phyloP scores from a whole-genome alignment of 164 flowering plant genomes.

The Akebia trifoliata region DNA sequence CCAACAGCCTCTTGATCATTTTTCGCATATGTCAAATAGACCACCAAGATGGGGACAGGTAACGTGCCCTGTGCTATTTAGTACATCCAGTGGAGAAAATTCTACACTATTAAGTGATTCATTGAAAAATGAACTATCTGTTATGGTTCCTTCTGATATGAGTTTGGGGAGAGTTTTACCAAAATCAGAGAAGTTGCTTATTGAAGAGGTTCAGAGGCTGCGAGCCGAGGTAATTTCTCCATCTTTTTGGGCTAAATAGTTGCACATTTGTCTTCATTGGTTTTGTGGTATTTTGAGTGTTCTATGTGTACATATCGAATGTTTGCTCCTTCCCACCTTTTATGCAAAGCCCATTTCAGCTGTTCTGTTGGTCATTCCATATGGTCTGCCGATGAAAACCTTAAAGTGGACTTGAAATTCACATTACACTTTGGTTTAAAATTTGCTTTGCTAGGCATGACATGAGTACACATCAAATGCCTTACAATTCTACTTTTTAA shows the following conservation, averaged over 20 bases:
- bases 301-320: no score
- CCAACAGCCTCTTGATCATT: conserved; percentile 19
- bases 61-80: conserved; percentile 34
- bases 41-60: conserved; percentile 57
- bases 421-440: no score
- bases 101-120: conserved; percentile 5
- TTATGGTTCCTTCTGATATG: conserved; percentile 4
- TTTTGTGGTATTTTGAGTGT: not conserved
- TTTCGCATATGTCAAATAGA: conserved; percentile 21
- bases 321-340: no score
- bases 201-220: conserved; percentile 43
- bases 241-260: not conserved
- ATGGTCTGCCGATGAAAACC: no score
- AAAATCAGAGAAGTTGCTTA: conserved; percentile 30
- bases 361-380: no score
- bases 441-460: no score
- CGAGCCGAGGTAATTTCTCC: conserved; percentile 41
- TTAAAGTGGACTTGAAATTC: no score
- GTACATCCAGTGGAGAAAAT: conserved; percentile 13
- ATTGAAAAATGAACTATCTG: conserved; percentile 15
- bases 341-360: no score
- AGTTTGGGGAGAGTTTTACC: conserved; percentile 7
- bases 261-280: not conserved
- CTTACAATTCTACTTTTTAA: no score
- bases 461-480: no score